Evolutionary conservation across 192 early-diverging fungal genomes (phyloP).

Genomic region (Coemansia asiatica): DNA sequence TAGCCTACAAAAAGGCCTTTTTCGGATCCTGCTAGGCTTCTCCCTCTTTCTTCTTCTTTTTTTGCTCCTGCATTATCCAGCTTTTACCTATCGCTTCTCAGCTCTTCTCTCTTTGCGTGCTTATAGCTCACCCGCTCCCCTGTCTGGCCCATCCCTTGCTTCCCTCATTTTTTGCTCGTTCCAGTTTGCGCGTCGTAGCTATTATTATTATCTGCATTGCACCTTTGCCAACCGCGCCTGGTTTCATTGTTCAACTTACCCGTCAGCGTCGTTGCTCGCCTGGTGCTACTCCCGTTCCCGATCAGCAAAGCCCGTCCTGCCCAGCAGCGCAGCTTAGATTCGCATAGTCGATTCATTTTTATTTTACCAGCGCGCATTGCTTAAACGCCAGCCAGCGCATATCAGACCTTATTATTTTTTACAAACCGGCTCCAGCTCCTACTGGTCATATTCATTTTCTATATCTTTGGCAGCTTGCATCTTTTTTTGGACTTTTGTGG

Average conservation of each 20-base stretch:
- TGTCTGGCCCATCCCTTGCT: not conserved
- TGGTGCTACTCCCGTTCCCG: not conserved
- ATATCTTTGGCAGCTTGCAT: too few species aligned
- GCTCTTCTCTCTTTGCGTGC: not conserved
- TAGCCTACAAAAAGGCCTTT: conserved; percentile 10
- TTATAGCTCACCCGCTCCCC: conserved; percentile 1
- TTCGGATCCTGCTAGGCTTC: conserved; percentile 1
- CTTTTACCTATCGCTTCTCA: conserved; percentile 5
- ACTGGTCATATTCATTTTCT: too few species aligned
- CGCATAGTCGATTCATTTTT: not conserved
- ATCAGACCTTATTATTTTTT: too few species aligned
- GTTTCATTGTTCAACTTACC: not conserved
- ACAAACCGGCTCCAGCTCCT: too few species aligned
- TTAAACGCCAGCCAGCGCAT: too few species aligned
- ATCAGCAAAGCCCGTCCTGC: not conserved
- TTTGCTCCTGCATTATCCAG: conserved; percentile 3
- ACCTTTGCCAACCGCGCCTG: not conserved
- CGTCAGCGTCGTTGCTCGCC: not conserved
- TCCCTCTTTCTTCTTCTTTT: conserved; percentile 5
- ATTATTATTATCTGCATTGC: not conserved
- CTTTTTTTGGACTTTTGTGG: too few species aligned
- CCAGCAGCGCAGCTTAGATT: not conserved
- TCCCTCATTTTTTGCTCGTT: not conserved
- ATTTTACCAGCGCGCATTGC: too few species aligned
- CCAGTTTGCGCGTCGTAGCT: not conserved